A percentile compares a stretch with the other conserved stretches of the same genome.
phyloP scores from a whole-genome alignment of 306 rosid species.

The Vicia sativa region DNA sequence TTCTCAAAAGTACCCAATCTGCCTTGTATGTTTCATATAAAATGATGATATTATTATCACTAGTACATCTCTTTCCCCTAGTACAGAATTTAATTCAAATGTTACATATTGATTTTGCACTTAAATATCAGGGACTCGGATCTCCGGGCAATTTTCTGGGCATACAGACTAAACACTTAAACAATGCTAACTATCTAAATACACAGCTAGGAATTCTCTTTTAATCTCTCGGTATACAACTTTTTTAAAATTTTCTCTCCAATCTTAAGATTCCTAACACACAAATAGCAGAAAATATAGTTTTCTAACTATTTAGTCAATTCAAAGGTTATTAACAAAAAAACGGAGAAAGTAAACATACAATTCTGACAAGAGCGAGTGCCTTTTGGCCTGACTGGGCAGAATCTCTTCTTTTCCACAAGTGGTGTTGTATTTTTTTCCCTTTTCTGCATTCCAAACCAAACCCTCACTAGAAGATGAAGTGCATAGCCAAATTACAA shows the following conservation, averaged over 20 bases:
- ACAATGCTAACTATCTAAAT: no score
- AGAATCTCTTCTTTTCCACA: conserved; percentile 79
- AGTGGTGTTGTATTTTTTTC: conserved; percentile 64
- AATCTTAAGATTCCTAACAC: no score
- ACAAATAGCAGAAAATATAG: no score
- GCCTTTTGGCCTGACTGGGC: conserved; percentile 93
- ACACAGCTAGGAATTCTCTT: no score
- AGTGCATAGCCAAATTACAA: background rate
- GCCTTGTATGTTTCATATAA: no score
- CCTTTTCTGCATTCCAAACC: conserved; percentile 55
- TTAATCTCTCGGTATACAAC: no score
- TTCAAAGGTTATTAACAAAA: background rate
- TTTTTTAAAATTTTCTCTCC: no score
- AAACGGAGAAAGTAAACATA: conserved; percentile 39
- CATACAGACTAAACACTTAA: background rate
- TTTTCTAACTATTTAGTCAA: background rate
- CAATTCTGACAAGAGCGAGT: conserved; percentile 70
- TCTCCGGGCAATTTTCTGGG: background rate
- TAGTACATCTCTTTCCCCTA: no score
- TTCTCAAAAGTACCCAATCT: no score
- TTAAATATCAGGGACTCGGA: no score
- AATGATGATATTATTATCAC: no score
- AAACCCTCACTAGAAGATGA: conserved; percentile 15
- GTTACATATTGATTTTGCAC: background rate
- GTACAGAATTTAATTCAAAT: no score